Percentiles rank a stretch among this genome's conserved stretches.
Evolutionary conservation across 495 filamentous ascomycete genomes (phyloP).

Genomic region (Lasiosphaeria ovina): DNA sequence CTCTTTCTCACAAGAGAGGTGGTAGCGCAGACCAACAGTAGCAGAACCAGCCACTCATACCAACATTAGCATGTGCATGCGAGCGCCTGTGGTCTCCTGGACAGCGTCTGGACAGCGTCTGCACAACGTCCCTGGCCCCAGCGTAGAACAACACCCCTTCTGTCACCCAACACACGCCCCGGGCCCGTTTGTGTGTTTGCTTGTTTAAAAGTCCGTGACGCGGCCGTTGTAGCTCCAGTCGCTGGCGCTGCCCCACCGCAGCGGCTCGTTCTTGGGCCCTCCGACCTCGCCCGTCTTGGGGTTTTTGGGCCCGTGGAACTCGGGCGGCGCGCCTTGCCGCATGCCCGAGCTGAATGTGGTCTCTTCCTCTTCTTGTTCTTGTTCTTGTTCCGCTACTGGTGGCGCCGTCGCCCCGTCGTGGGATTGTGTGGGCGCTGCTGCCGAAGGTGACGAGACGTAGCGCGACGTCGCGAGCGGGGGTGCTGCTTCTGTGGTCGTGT

Average conservation of each 20-base stretch:
- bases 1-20: too few relatives aligned
- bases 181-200: background rate
- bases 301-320: constrained; percentile 92
- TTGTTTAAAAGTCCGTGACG: constrained; percentile 84
- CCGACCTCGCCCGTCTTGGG: constrained; percentile 96
- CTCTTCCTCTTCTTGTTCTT: background rate
- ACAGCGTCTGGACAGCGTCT: too few relatives aligned
- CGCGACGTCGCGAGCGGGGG: constrained; percentile 22
- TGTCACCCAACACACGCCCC: too few relatives aligned
- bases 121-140: too few relatives aligned
- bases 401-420: background rate
- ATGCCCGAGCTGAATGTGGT: constrained; percentile 39
- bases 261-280: constrained; percentile 95
- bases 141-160: too few relatives aligned
- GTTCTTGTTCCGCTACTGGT: constrained; percentile 8
- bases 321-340: constrained; percentile 68
- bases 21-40: too few relatives aligned
- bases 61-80: too few relatives aligned
- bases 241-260: constrained; percentile 75
- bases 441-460: constrained; percentile 21
- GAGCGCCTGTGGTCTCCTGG: too few relatives aligned
- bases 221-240: constrained; percentile 97
- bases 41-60: too few relatives aligned
- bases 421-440: background rate
- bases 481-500: constrained; percentile 23